phyloP scores from a whole-genome alignment of 805 yeast genomes.

The Candida ulmi region DNA sequence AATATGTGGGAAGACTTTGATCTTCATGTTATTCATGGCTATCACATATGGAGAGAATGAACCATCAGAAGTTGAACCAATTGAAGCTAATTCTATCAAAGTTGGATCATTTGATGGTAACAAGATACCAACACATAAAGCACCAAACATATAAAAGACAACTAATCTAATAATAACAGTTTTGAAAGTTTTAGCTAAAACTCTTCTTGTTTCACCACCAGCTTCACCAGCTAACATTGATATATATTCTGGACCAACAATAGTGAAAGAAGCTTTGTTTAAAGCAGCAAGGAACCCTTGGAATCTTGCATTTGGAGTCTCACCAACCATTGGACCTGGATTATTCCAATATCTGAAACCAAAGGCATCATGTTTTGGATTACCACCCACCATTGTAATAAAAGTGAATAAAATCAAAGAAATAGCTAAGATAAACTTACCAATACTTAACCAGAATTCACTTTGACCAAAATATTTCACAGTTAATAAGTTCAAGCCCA shows the following conservation, averaged over 20 bases:
- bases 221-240: conserved; percentile 80
- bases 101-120: conserved; percentile 54
- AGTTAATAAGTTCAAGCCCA: conserved; percentile 59
- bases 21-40: conserved; percentile 47
- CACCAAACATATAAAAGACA: conserved; percentile 58
- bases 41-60: conserved; percentile 53
- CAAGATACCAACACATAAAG: conserved; percentile 60
- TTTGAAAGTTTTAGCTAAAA: conserved; percentile 65
- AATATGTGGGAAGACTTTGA: conserved; percentile 44
- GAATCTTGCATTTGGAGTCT: conserved; percentile 52
- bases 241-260: conserved; percentile 79
- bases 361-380: conserved; percentile 56
- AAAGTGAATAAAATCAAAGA: conserved; percentile 71
- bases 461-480: conserved; percentile 72
- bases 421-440: conserved; percentile 61
- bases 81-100: conserved; percentile 38
- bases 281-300: conserved; percentile 67
- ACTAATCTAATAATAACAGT: conserved; percentile 58
- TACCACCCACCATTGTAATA: conserved; percentile 80
- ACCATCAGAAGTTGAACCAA: conserved; percentile 36
- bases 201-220: conserved; percentile 60
- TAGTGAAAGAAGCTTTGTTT: conserved; percentile 65
- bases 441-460: conserved; percentile 69
- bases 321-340: conserved; percentile 52
- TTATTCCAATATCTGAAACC: conserved; percentile 47